Base-by-base conservation (phyloP, 768 basidiomycete genomes). In the Podaxis sp. region DNA sequence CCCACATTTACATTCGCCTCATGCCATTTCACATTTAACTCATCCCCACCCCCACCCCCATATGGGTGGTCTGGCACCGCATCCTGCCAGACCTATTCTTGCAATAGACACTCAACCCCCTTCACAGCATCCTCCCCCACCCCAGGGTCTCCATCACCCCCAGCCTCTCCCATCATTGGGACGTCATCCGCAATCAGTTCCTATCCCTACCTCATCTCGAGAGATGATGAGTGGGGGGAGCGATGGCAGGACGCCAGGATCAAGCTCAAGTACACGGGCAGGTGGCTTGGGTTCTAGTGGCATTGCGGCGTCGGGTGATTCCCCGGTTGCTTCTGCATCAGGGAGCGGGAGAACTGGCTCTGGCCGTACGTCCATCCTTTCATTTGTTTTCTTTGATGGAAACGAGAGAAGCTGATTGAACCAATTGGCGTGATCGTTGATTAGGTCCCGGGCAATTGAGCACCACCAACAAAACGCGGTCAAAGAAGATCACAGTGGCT, bases 401-500 rank as follows among this genome's bases (percentile, higher is more conserved):
- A 59, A 52, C 59, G 17, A 26, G 22, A 26, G 49, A 59, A 52
- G 49, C 59, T 59, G 51, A 59, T 52, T 38, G 30, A 9, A 33
- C 28, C 17, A 17, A 28, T 28, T 30, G 8, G 26, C 30, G 26
- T 59, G 48, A 54, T 61, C 44, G 26, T 53, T 53, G 52, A 36
- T 46, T 53, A 61, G 59, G 59, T 30, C 59, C 59, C 7, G 59
- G 59, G 19, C 52, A 42, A 33, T 52, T 46, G 11, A 56, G n/a
- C 26, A 39, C 49, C 28, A 83, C 85, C 38, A 80, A 80, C 65
- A 88, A 88, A 67, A 84, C 84, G 67, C 83, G 90, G 62, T 84
- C 87, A 59, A 93, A 92, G 80, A 93, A 94, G 76, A 93, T 93
- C 59, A 92, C 89, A 22, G 91, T 93, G 51, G 92, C 92, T 42